These are phyloP conservation scores for Penicillium sp. DNA, from an alignment of 2,329 filamentous ascomycete genomes.

Conservation along the genomic window DNA sequence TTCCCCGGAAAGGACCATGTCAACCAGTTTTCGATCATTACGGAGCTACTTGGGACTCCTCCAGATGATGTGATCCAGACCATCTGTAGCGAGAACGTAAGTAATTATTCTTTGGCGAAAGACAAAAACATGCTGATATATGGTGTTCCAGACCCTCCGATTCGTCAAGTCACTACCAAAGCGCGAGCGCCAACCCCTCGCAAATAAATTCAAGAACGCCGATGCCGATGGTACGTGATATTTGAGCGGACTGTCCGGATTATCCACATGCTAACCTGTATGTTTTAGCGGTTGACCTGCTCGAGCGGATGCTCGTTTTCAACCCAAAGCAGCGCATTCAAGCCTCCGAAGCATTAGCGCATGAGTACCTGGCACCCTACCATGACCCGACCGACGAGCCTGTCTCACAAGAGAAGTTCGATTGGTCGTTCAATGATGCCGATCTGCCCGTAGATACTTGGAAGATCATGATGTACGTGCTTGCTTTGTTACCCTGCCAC, in stretches of 20 bases:
- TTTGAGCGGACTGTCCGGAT: neutral
- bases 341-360: constrained; percentile 77
- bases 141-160: constrained; percentile 69
- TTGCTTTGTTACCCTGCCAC: neutral
- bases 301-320: constrained; percentile 97
- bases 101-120: constrained; percentile 29
- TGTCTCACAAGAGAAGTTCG: constrained; percentile 93
- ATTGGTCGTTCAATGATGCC: constrained; percentile 99
- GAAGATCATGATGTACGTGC: constrained; percentile 98
- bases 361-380: constrained; percentile 93
- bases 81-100: constrained; percentile 95
- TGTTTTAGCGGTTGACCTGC: constrained; percentile 74
- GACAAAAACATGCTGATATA: constrained; percentile 24
- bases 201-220: constrained; percentile 91
- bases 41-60: constrained; percentile 90
- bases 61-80: constrained; percentile 98
- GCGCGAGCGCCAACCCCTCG: constrained; percentile 82
- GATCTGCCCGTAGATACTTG: constrained; percentile 98
- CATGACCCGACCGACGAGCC: constrained; percentile 97
- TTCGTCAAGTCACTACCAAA: constrained; percentile 97
- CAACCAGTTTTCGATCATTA: constrained; percentile 99
- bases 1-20: constrained; percentile 99
- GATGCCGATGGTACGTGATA: constrained; percentile 69
- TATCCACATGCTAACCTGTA: constrained; percentile 10
- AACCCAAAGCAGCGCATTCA: constrained; percentile 95